These are phyloP conservation scores for Oxytropis ochrocephala DNA, from an alignment of 306 rosid genomes.

Conservation along the genomic window DNA sequence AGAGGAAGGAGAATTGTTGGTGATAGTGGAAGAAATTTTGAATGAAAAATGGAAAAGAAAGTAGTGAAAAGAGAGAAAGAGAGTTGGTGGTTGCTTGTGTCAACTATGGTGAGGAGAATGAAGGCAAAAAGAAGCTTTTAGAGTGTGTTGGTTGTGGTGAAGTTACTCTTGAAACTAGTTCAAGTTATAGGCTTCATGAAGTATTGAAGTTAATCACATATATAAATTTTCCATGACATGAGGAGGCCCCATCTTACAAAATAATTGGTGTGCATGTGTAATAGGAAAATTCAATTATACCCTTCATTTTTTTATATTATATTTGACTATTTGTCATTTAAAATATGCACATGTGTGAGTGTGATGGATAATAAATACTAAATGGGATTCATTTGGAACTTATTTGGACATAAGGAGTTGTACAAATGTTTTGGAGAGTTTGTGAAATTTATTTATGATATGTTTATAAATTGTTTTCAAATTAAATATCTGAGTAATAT, in stretches of 20 bases:
- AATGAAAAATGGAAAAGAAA: neutral
- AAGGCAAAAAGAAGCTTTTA: conserved; percentile 35
- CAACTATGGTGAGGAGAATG: conserved; percentile 1
- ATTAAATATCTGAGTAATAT: too few species aligned
- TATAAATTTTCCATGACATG: conserved; percentile 13
- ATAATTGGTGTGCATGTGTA: conserved; percentile 21
- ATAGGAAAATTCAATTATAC: conserved; percentile 8
- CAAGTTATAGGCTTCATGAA: conserved; percentile 24
- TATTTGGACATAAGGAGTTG: too few species aligned
- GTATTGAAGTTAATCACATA: neutral
- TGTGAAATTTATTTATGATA: too few species aligned
- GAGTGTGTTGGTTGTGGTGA: conserved; percentile 6
- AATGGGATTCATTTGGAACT: too few species aligned
- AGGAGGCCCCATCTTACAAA: conserved; percentile 15
- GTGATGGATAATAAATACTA: too few species aligned
- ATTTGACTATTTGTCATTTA: too few species aligned
- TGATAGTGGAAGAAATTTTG: neutral
- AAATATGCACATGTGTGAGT: too few species aligned
- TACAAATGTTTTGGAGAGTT: too few species aligned
- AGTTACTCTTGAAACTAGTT: conserved; percentile 14
- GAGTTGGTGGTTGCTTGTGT: conserved; percentile 3
- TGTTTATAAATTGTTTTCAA: too few species aligned
- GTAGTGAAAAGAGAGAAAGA: too few species aligned
- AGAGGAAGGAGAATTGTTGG: neutral
- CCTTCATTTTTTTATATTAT: too few species aligned